Percentiles rank a stretch among this genome's conserved stretches.
Conservation (phyloP, 2,329 filamentous ascomycete species). For the Drechslerella coelobrocha region DNA sequence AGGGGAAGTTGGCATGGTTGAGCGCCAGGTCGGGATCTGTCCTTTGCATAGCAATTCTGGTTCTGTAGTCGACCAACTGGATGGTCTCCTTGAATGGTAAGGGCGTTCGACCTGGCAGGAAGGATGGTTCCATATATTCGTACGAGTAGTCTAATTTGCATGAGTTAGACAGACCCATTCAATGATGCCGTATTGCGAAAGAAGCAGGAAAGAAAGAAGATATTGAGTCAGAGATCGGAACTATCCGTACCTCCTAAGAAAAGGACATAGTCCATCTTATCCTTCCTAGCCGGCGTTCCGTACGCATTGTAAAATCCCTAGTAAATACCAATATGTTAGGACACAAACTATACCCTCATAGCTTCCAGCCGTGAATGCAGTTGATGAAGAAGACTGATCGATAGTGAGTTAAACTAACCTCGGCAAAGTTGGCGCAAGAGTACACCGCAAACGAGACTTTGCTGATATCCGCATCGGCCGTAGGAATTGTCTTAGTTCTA, state of each 20-base stretch:
- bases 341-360: constrained; percentile 8
- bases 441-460: constrained; percentile 57
- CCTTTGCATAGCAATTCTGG: constrained; percentile 58
- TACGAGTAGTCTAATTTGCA: constrained; percentile 68
- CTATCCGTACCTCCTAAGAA: constrained; percentile 41
- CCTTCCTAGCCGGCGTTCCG: constrained; percentile 60
- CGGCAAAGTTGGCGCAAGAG: constrained; percentile 57
- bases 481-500: constrained; percentile 58
- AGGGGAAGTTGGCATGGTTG: constrained; percentile 60
- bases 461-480: constrained; percentile 54
- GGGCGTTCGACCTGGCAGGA: constrained; percentile 55
- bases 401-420: no score
- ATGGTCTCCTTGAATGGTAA: constrained; percentile 55
- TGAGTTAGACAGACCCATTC: constrained; percentile 15
- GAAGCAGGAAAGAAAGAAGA: no score
- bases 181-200: no score
- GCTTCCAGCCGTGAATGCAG: no score
- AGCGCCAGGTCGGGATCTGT: constrained; percentile 60
- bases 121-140: constrained; percentile 63
- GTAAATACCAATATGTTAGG: constrained; percentile 54
- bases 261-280: constrained; percentile 62
- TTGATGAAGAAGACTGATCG: no score
- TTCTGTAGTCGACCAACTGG: constrained; percentile 61
- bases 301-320: constrained; percentile 63
- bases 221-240: no score